Conservation (phyloP, 805 yeast species). For the Yarrowia sp. region DNA sequence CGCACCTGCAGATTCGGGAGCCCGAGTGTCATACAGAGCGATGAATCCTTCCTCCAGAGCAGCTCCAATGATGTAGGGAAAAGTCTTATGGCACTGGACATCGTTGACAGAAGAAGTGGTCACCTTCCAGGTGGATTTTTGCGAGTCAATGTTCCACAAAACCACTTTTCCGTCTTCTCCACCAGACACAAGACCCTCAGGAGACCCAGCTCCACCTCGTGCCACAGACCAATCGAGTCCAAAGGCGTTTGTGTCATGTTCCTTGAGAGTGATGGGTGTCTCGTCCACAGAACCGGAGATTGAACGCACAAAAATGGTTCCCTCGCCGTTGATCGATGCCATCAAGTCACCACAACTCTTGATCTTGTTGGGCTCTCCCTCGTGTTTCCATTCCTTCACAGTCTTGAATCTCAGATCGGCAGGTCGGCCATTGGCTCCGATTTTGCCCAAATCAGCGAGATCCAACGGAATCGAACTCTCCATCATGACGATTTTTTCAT, state of each 20-base stretch:
- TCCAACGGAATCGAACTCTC: constrained; percentile 22
- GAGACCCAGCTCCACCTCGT: constrained; percentile 46
- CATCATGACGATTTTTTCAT: constrained; percentile 14
- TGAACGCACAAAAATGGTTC: constrained; percentile 48
- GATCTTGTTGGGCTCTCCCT: constrained; percentile 71
- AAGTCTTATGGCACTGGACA: constrained; percentile 61
- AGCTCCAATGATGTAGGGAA: constrained; percentile 63
- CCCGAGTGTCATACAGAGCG: constrained; percentile 66
- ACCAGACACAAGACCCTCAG: constrained; percentile 60
- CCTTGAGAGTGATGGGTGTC: constrained; percentile 41
- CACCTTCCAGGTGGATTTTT: background rate
- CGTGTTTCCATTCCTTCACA: constrained; percentile 62
- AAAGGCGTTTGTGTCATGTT: constrained; percentile 69
- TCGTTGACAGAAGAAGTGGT: constrained; percentile 59
- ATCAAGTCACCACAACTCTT: constrained; percentile 57
- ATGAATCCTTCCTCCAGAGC: constrained; percentile 72
- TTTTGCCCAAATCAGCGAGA: background rate
- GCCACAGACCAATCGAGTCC: constrained; percentile 71
- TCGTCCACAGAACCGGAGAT: constrained; percentile 41
- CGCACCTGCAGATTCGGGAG: constrained; percentile 49
- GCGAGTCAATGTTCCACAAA: constrained; percentile 65
- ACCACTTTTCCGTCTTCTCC: constrained; percentile 72
- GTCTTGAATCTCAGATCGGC: constrained; percentile 42
- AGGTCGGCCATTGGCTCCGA: background rate
- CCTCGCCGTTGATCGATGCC: constrained; percentile 61